Base-by-base conservation (phyloP, 2,329 filamentous ascomycete species). In the Clonostachys sp. region DNA sequence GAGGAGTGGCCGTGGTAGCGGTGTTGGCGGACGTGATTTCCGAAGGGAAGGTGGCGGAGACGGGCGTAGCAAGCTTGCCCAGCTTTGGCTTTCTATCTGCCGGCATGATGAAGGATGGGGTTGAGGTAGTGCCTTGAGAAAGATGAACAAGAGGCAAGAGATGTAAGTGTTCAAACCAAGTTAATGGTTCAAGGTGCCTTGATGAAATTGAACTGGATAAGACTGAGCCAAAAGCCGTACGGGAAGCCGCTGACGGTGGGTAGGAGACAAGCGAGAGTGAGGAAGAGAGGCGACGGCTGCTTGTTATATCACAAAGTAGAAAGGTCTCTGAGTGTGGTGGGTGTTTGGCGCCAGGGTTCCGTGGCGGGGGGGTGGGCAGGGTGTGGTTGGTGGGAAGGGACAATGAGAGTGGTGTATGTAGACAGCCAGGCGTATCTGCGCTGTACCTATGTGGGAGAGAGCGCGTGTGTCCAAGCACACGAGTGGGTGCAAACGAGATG, bases 1-100 rank as follows among this genome's bases (percentile, higher is more conserved):
- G 75, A 44, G 88, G 88, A 54, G 85, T 91, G 55, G 78, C 80
- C 42, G 84, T 81, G 53, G 81, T 81, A 49, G 82, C 75, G 49
- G 77, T 74, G 53, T 81, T 81, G 48, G 82, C 75, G 56, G 83
- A 84, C 50, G 77, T 75, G 55, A 77, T 75, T 64, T 75, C 77
- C 59, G 66, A 86, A 33, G 79, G 80, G 58, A 85, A 86, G 45
- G 76, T 81, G 53, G 78, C 77, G 52, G 80, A 80, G 65, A 81
- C 69, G 45, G 81, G 81, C 55, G 82, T 85, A 56, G 77, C 73
- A 64, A 86, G 74, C 68, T 80, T 77, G 56, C 76, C 68, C 60
- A 82, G 73, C 77, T 77, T 84, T 57, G 81, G 81, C 63, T 78
- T 80, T 60, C 61, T 61, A 48, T 71, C 35, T 16, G 44, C 58